Evolutionary conservation across 805 yeast species (phyloP).

Genomic region (Saccharomycodes ludwigii): DNA sequence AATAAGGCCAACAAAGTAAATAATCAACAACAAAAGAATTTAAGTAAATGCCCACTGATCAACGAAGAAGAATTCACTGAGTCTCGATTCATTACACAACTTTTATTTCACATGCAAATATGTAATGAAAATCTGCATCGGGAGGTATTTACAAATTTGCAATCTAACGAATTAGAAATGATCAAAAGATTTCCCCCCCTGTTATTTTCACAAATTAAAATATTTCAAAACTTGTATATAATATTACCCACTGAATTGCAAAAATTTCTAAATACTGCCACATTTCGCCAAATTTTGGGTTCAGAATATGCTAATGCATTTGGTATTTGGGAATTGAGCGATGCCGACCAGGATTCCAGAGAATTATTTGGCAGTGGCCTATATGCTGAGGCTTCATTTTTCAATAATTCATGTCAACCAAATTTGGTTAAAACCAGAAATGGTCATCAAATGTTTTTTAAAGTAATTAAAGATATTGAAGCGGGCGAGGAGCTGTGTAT

Average conservation of each 20-base stretch:
- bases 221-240: slow-evolving; percentile 35
- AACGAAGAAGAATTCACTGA: slow-evolving; percentile 42
- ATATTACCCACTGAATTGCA: slow-evolving; percentile 26
- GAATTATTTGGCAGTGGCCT: slow-evolving; percentile 51
- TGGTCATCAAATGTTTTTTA: slow-evolving; percentile 27
- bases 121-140: slow-evolving; percentile 9
- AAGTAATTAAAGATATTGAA: slow-evolving; percentile 27
- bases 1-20: no score
- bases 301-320: slow-evolving; percentile 55
- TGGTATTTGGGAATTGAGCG: slow-evolving; percentile 47
- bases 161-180: slow-evolving; percentile 39
- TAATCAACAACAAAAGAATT: no score
- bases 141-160: slow-evolving; percentile 28
- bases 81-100: slow-evolving; percentile 34
- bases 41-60: no score
- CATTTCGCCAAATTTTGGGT: slow-evolving; percentile 39
- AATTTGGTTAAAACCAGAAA: slow-evolving; percentile 35
- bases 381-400: slow-evolving; percentile 51
- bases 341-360: slow-evolving; percentile 28
- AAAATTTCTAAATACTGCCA: slow-evolving; percentile 25
- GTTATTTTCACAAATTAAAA: slow-evolving; percentile 32
- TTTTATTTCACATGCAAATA: slow-evolving; percentile 23
- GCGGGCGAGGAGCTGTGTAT: slow-evolving; percentile 43
- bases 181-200: slow-evolving; percentile 34
- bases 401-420: slow-evolving; percentile 58